These are phyloP conservation scores for Ailanthus altissimus DNA, from an alignment of 345 rosid genomes.

Conservation along the genomic window DNA sequence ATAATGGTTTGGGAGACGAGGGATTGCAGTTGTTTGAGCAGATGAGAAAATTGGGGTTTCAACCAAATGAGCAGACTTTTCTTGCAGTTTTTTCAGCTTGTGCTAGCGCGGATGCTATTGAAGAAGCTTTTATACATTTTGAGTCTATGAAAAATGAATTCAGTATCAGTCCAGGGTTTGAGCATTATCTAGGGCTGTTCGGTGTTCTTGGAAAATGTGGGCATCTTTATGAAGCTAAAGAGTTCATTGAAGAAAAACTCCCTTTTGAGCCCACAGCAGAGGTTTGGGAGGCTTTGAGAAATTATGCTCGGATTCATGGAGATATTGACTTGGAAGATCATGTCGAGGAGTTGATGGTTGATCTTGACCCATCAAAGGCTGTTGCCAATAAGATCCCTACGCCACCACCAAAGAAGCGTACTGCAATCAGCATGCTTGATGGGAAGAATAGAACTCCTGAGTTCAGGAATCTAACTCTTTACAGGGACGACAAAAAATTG, in stretches of 20 bases:
- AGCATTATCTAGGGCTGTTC: constrained; percentile 60
- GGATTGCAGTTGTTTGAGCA: constrained; percentile 75
- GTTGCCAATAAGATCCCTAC: constrained; percentile 47
- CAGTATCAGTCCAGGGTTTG: constrained; percentile 45
- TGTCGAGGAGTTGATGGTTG: constrained; percentile 55
- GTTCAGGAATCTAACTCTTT: constrained; percentile 56
- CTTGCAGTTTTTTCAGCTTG: constrained; percentile 58
- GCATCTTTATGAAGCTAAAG: constrained; percentile 57
- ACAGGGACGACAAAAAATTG: constrained; percentile 68
- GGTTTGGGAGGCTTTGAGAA: constrained; percentile 60
- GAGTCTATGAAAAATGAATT: constrained; percentile 56
- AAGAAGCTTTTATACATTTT: constrained; percentile 72
- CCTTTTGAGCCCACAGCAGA: constrained; percentile 62
- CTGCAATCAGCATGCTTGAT: constrained; percentile 61
- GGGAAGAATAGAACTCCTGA: constrained; percentile 62
- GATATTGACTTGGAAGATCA: constrained; percentile 71
- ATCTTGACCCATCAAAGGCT: constrained; percentile 62
- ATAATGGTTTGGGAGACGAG: constrained; percentile 67
- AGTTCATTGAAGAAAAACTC: constrained; percentile 46
- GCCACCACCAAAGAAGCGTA: constrained; percentile 56
- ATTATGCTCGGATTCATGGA: constrained; percentile 60
- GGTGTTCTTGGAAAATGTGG: constrained; percentile 74
- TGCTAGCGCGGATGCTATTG: constrained; percentile 61
- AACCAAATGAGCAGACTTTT: constrained; percentile 59
- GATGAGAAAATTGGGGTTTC: constrained; percentile 51